Evolutionary conservation across 23 red algal genomes (phyloP), one percentile per base, ranked within the genome.

Genomic region (Agarophyton chilense): DNA sequence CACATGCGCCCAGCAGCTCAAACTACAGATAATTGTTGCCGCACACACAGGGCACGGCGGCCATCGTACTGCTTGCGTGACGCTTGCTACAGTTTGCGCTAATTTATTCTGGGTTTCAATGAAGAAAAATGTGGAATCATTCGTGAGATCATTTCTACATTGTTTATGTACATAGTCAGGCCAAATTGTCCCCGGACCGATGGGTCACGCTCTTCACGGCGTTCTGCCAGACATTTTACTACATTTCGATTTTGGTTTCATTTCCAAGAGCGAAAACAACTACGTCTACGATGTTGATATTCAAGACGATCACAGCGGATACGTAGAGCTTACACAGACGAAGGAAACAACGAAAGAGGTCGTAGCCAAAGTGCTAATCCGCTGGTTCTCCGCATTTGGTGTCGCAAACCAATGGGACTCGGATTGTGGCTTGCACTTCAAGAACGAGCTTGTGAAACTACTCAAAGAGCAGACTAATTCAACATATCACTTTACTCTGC

Each of bases 401-500:
- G 33, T 67, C 6, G 36, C 36, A 17, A 4, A 22, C 21, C 32
- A 24, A 24, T 77, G 72, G 43, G 40, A 47, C 11, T 77, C 83
- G 3, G 64, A 88, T 35, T 43, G 32, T 16, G 52, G 83, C 16
- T 55, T 10, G 26, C 62, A 88, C 32, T 40, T 88, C 83, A 55
- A 56, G 42, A 55, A 70, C 22, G 62, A 73, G n/a, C 24, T 53
- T 1, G 29, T 77, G 6, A 12, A 14, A 6, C 10, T 77, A 28
- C 19, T 77, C 4, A 25, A 24, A 1, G 72, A 77, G 2, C 13
- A 4, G 24, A 7, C 35, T 3, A 77, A 77, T 10, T 49, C 49
- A 12, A 4, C 0, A n/a, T 72, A 90, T n/a, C 72, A 90, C 22
- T 90, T 90, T 45, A 90, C 86, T 63, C 24, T 63, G 2, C 36